A percentile compares a stretch with the other conserved stretches of the same genome.
Conservation (phyloP, 352 stramenopile species). For the Phytophthora capsici region DNA sequence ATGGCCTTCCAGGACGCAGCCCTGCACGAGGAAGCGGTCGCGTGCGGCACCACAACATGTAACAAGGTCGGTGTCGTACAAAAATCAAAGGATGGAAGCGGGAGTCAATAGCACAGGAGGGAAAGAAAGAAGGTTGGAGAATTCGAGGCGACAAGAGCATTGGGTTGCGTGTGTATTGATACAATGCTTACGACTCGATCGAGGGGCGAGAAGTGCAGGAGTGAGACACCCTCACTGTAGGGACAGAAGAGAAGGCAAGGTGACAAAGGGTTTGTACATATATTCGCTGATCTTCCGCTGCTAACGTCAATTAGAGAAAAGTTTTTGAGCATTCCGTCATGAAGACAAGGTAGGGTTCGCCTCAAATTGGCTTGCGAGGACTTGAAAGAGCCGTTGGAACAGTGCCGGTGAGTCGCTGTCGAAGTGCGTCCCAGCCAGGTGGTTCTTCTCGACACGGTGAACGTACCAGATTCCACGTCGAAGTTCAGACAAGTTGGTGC, state of each 20-base stretch:
- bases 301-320: conserved; percentile 36
- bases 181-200: conserved; percentile 17
- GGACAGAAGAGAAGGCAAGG: conserved; percentile 29
- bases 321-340: conserved; percentile 23
- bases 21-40: conserved; percentile 30
- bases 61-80: conserved; percentile 13
- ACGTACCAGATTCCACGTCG: conserved; percentile 59
- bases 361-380: conserved; percentile 60
- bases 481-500: conserved; percentile 18
- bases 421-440: conserved; percentile 71
- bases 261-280: conserved; percentile 46
- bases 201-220: conserved; percentile 25
- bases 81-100: conserved; percentile 16
- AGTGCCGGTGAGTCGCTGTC: conserved; percentile 61
- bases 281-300: conserved; percentile 37
- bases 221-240: conserved; percentile 29
- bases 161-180: conserved; percentile 19
- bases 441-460: conserved; percentile 71
- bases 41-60: conserved; percentile 45
- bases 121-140: conserved; percentile 19
- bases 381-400: conserved; percentile 66
- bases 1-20: conserved; percentile 50
- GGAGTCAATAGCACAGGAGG: conserved; percentile 29
- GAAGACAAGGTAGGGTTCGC: background rate
- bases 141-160: conserved; percentile 20